Conservation (phyloP, 805 yeast genomes). For the Pichia pseudocactophila region DNA sequence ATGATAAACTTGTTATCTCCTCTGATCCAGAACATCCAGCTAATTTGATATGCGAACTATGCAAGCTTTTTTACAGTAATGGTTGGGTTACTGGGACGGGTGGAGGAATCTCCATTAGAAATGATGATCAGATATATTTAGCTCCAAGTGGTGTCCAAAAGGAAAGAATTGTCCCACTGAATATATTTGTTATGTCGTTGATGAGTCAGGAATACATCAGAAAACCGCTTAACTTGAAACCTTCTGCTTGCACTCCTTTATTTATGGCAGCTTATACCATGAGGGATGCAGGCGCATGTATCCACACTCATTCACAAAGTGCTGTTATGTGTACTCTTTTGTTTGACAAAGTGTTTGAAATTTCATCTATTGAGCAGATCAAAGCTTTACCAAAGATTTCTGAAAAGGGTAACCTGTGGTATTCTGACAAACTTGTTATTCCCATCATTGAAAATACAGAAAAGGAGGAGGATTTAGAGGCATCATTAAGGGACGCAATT, state of each 20-base stretch:
- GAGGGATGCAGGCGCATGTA: conserved; percentile 82
- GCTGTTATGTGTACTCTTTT: conserved; percentile 77
- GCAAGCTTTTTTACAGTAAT: conserved; percentile 64
- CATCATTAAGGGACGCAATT: conserved; percentile 54
- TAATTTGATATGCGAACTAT: conserved; percentile 71
- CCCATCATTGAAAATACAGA: conserved; percentile 92
- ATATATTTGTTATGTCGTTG: conserved; percentile 70
- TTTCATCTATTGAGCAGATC: conserved; percentile 81
- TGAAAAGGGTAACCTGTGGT: conserved; percentile 60
- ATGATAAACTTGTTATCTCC: conserved; percentile 10
- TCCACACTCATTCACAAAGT: conserved; percentile 86
- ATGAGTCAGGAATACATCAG: conserved; percentile 43
- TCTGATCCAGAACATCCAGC: conserved; percentile 55
- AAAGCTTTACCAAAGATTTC: conserved; percentile 75
- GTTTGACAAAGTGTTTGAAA: conserved; percentile 61
- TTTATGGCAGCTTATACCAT: conserved; percentile 60
- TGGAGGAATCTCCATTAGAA: conserved; percentile 80
- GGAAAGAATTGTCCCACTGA: conserved; percentile 73
- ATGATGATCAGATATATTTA: conserved; percentile 50
- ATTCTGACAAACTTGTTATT: conserved; percentile 65
- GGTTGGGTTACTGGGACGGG: conserved; percentile 97
- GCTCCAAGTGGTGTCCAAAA: conserved; percentile 98
- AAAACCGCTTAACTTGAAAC: conserved; percentile 61
- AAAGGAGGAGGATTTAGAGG: conserved; percentile 76
- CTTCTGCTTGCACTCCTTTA: conserved; percentile 91